Evolutionary conservation across 495 filamentous ascomycete genomes (phyloP).

Genomic region (Glarea lozoyensis): DNA sequence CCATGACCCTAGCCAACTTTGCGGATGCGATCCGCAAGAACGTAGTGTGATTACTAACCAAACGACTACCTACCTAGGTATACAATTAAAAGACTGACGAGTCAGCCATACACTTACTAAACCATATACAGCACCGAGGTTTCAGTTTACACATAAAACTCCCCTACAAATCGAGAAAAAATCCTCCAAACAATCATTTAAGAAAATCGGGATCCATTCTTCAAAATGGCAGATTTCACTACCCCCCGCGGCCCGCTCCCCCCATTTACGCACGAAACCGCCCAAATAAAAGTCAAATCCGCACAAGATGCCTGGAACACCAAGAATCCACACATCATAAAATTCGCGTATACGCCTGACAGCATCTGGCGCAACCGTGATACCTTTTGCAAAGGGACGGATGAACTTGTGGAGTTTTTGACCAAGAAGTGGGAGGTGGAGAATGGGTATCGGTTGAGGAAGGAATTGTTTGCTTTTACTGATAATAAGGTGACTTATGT

Average conservation of each 20-base stretch:
- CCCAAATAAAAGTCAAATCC: slow-evolving; percentile 71
- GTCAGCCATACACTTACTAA: no score
- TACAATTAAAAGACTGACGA: no score
- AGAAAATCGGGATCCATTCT: no score
- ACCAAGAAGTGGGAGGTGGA: slow-evolving; percentile 71
- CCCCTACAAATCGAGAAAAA: not conserved
- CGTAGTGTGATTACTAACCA: no score
- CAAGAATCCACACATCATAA: slow-evolving; percentile 53
- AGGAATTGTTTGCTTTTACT: slow-evolving; percentile 76
- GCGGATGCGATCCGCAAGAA: no score
- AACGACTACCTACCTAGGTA: no score
- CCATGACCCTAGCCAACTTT: no score
- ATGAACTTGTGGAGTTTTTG: slow-evolving; percentile 63
- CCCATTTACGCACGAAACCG: slow-evolving; percentile 73
- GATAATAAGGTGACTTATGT: slow-evolving; percentile 42
- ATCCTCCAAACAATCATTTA: no score
- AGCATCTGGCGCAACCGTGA: slow-evolving; percentile 79
- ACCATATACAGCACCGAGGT: no score
- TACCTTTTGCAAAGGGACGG: slow-evolving; percentile 60
- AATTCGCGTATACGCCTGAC: slow-evolving; percentile 64
- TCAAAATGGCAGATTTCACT: slow-evolving; percentile 7
- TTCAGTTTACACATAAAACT: no score
- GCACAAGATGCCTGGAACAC: slow-evolving; percentile 86
- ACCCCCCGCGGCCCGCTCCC: slow-evolving; percentile 49
- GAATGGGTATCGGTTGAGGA: slow-evolving; percentile 65